A percentile compares a stretch with the other conserved stretches of the same genome.
These are phyloP conservation scores for Rhipidocladum racemiflorum DNA, from an alignment of 176 grass and related monocot species.

Conservation along the genomic window DNA sequence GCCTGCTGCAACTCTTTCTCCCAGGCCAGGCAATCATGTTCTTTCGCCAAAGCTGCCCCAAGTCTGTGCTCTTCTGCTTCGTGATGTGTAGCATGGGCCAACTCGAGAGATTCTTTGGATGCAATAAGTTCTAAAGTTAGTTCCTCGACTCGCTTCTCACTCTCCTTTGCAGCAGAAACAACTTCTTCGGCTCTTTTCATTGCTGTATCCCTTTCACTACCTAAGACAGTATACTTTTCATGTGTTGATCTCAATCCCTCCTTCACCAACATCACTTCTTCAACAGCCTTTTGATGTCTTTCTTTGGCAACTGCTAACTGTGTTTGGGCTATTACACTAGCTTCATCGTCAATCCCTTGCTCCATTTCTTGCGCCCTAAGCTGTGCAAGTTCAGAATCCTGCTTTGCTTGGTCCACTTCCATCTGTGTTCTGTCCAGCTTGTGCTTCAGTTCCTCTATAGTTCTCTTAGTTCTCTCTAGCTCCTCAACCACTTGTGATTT, in stretches of 20 bases:
- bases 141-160: conserved; percentile 65
- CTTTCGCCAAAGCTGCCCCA: conserved; percentile 65
- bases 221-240: conserved; percentile 55
- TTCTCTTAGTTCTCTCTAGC: conserved; percentile 53
- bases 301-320: conserved; percentile 63
- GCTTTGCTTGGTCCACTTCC: conserved; percentile 77
- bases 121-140: conserved; percentile 72
- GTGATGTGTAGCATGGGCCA: conserved; percentile 63
- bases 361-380: conserved; percentile 70
- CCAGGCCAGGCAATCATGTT: conserved; percentile 81
- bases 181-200: conserved; percentile 49
- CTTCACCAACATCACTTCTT: conserved; percentile 58
- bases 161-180: conserved; percentile 45
- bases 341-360: conserved; percentile 60
- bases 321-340: conserved; percentile 68
- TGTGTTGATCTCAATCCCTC: conserved; percentile 51
- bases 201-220: conserved; percentile 60
- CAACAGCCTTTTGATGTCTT: conserved; percentile 63
- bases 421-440: conserved; percentile 68
- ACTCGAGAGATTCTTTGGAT: conserved; percentile 70
- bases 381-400: conserved; percentile 80
- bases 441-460: conserved; percentile 73
- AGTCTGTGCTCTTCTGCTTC: conserved; percentile 81
- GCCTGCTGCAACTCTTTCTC: conserved; percentile 75
- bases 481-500: conserved; percentile 55